Evolutionary conservation across 805 yeast genomes (phyloP), one percentile per base, ranked within the genome.

Genomic region (Wickerhamiella kazuoi): DNA sequence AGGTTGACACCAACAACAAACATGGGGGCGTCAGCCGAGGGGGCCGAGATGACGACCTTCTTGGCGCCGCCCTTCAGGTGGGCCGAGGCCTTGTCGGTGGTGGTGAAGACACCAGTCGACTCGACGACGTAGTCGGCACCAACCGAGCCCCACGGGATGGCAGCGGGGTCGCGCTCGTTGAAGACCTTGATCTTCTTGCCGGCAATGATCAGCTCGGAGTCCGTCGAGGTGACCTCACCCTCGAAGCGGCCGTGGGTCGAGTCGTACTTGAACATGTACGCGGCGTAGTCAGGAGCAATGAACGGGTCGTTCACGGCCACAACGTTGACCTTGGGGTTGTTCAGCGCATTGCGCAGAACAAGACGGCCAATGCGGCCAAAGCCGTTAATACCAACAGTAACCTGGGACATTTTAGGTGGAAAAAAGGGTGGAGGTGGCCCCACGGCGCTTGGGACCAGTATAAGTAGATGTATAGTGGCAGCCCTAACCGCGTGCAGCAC

Each of bases 361-460:
- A 81, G 72, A 67, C 94, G 81, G 51, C 94, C 94, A 58, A 81
- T 81, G 67, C 94, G 77, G 57, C 94, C 94, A 78, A 81, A 81
- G 55, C 94, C 94, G 75, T 81, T 81, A 62, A 81, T 82, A 67
- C 93, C 94, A 63, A 81, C 71, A 55, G 71, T 76, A 61, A 72
- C 69, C 26, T 23, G 26, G 45, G 56, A 60, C 62, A 56, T 59
- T 47, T 32, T 39, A 11, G 18, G 31, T 17, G 31, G 21, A n/a
- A n/a, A n/a, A n/a, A n/a, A n/a, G n/a, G n/a, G 16, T 21, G 30
- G 16, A 20, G 30, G 30, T 13, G 13, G 28, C 28, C 28, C n/a
- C n/a, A n/a, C n/a, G n/a, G n/a, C n/a, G n/a, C n/a, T n/a, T n/a
- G n/a, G n/a, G n/a, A n/a, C n/a, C n/a, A n/a, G n/a, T n/a, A n/a